These are phyloP conservation scores for Vickermania ingenoplastis DNA, from an alignment of 208 protist species.

Conservation along the genomic window DNA sequence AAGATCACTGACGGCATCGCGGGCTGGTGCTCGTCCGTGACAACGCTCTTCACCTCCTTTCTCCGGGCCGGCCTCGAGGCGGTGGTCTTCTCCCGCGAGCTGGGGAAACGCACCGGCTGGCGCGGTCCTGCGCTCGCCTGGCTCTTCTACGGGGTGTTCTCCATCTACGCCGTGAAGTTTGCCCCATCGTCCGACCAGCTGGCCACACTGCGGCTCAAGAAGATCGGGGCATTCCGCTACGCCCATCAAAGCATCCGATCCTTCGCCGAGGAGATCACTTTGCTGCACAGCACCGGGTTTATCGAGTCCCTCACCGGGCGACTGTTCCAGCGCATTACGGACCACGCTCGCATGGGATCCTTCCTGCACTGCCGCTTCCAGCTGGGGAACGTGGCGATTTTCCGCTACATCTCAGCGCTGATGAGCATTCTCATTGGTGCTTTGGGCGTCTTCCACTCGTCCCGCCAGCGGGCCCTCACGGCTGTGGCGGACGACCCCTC, in stretches of 20 bases:
- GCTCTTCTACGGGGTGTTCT: constrained; percentile 37
- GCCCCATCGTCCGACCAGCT: constrained; percentile 41
- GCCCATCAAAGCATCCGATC: constrained; percentile 36
- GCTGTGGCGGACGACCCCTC: constrained; percentile 5
- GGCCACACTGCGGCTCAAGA: constrained; percentile 26
- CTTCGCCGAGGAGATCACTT: constrained; percentile 51
- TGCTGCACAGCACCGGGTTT: constrained; percentile 31
- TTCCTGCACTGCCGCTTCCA: constrained; percentile 42
- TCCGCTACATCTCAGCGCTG: constrained; percentile 48
- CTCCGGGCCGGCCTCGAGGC: constrained; percentile 41
- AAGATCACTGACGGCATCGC: constrained; percentile 55
- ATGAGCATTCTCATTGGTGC: constrained; percentile 33
- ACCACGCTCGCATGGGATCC: constrained; percentile 33
- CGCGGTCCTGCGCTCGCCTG: constrained; percentile 15
- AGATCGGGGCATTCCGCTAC: constrained; percentile 30
- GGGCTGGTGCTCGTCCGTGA: constrained; percentile 21
- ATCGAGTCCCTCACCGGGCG: constrained; percentile 24
- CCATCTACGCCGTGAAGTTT: constrained; percentile 10
- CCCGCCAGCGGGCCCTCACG: constrained; percentile 2
- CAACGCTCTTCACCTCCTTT: constrained; percentile 30
- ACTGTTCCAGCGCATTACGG: constrained; percentile 28
- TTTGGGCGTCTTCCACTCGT: constrained; percentile 11
- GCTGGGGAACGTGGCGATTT: constrained; percentile 38
- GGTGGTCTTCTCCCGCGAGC: constrained; percentile 31
- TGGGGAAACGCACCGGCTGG: constrained; percentile 21